phyloP scores from a whole-genome alignment of 106 monocot genomes.

The Allium sativum region DNA sequence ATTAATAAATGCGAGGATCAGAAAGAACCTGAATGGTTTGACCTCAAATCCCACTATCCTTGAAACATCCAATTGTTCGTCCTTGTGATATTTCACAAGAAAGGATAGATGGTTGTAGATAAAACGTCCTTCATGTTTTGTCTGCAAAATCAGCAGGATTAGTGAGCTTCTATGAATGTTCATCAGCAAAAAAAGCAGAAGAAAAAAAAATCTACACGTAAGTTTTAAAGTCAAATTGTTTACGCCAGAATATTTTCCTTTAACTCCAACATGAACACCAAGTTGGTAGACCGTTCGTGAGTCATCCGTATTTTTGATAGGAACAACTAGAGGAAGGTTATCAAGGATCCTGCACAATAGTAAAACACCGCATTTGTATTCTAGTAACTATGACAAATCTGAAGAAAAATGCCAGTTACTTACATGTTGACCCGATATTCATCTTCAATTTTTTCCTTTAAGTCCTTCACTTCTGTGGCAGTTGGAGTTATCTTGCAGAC shows the following conservation, averaged over 20 bases:
- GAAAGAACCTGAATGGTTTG: slow-evolving; percentile 64
- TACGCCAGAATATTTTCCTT: slow-evolving; percentile 70
- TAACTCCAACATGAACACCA: slow-evolving; percentile 70
- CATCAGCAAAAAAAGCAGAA: no score
- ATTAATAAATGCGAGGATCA: not conserved
- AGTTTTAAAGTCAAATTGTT: slow-evolving; percentile 2
- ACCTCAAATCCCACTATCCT: slow-evolving; percentile 99
- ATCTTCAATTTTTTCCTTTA: slow-evolving; percentile 93
- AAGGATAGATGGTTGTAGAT: slow-evolving; percentile 91
- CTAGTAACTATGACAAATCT: not conserved
- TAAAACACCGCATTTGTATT: slow-evolving; percentile 2
- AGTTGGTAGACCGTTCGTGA: slow-evolving; percentile 52
- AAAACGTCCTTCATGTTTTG: slow-evolving; percentile 70
- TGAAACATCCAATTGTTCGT: slow-evolving; percentile 46
- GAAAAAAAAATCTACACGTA: not conserved
- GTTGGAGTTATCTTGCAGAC: slow-evolving; percentile 54
- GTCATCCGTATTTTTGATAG: slow-evolving; percentile 53
- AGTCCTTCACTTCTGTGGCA: slow-evolving; percentile 55
- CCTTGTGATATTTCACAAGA: slow-evolving; percentile 88
- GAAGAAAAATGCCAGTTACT: slow-evolving; percentile 6
- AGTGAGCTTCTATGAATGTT: no score
- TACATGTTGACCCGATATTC: slow-evolving; percentile 95
- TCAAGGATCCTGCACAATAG: slow-evolving; percentile 76
- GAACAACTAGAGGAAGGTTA: slow-evolving; percentile 91
- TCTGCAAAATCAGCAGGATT: slow-evolving; percentile 30